phyloP scores from a whole-genome alignment of 108 stramenopile genomes.

The Epithemia pelagica region DNA sequence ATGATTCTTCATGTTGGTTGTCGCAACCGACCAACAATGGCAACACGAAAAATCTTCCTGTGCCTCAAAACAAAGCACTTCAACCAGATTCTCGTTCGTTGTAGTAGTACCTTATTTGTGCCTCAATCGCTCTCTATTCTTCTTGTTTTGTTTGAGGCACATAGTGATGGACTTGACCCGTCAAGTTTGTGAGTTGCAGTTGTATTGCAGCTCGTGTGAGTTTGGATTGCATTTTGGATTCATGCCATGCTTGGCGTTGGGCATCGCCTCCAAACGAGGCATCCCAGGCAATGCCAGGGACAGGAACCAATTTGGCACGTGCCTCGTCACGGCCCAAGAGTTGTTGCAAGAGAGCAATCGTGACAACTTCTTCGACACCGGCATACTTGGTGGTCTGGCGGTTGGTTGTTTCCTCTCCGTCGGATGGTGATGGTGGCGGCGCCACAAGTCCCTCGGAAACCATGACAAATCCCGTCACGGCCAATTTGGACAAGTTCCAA shows the following conservation, averaged over 20 bases:
- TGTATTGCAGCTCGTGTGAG: constrained; percentile 55
- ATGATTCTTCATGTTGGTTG: too few relatives aligned
- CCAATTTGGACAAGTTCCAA: constrained; percentile 78
- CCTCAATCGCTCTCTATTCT: too few relatives aligned
- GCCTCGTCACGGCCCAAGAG: constrained; percentile 32
- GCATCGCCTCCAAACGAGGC: constrained; percentile 58
- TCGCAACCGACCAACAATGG: too few relatives aligned
- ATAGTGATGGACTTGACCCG: constrained; percentile 39
- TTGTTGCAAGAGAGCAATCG: constrained; percentile 70
- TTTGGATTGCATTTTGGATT: constrained; percentile 88
- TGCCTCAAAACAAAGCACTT: too few relatives aligned
- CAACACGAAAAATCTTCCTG: too few relatives aligned
- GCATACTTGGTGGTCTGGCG: constrained; percentile 15
- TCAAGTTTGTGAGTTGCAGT: constrained; percentile 45
- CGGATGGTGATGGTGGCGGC: too few relatives aligned
- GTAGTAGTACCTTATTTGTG: too few relatives aligned
- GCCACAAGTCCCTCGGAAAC: constrained; percentile 58
- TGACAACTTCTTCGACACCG: constrained; percentile 86
- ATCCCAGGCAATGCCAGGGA: constrained; percentile 54
- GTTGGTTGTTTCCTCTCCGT: background rate
- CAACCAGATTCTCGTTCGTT: too few relatives aligned
- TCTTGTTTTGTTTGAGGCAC: too few relatives aligned
- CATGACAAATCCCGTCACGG: constrained; percentile 73
- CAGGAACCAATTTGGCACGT: constrained; percentile 56
- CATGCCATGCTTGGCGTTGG: constrained; percentile 80